Conservation (phyloP, 495 filamentous ascomycete species). For the Aspergillus bertholletiae region DNA sequence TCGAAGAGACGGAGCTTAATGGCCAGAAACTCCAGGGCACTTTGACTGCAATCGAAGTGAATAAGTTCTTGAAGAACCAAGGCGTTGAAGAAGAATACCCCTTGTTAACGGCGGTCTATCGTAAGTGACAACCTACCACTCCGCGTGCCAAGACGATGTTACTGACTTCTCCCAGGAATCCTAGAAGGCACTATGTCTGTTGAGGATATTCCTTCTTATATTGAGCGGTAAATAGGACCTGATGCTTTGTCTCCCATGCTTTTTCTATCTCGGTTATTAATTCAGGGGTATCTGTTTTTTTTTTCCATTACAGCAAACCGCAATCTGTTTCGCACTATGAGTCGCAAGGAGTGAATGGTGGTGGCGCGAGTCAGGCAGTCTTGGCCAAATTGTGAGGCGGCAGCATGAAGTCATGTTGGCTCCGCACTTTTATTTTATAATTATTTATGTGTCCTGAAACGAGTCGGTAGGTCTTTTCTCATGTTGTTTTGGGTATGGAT, state of each 20-base stretch:
- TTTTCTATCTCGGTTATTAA: conserved; percentile 29
- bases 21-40: conserved; percentile 97
- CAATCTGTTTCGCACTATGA: conserved; percentile 4
- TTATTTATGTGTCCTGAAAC: not conserved
- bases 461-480: too few relatives aligned
- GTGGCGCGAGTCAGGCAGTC: conserved; percentile 9
- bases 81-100: conserved; percentile 82
- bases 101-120: conserved; percentile 80
- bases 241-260: conserved; percentile 10
- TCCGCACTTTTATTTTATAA: not conserved
- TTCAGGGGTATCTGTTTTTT: conserved; percentile 20
- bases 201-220: conserved; percentile 39
- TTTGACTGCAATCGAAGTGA: conserved; percentile 85
- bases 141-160: not conserved
- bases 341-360: conserved; percentile 8
- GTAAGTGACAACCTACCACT: conserved; percentile 25
- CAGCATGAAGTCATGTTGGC: too few relatives aligned
- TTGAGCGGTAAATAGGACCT: conserved; percentile 40
- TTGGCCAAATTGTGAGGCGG: conserved; percentile 15
- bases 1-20: conserved; percentile 87
- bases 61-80: conserved; percentile 76
- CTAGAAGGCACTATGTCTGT: conserved; percentile 41
- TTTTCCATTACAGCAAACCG: conserved; percentile 21
- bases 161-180: conserved; percentile 32
- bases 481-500: too few relatives aligned